Conservation (phyloP, 495 filamentous ascomycete genomes). For the Aspergillus taichungensis region DNA sequence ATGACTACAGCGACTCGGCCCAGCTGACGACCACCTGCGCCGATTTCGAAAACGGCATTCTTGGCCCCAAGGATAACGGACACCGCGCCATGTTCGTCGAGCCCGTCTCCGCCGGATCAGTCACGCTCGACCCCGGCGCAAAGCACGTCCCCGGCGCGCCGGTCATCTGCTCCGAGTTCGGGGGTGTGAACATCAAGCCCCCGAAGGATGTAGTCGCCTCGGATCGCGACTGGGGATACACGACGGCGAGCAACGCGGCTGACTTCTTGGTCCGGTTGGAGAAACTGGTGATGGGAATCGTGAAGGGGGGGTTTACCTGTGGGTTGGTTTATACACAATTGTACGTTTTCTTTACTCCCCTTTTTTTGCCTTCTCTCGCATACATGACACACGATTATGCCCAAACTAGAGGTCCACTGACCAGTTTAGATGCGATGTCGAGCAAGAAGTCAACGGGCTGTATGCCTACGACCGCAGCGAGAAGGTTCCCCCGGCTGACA, state of each 20-base stretch:
- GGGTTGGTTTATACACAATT: conserved; percentile 33
- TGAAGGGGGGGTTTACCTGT: conserved; percentile 26
- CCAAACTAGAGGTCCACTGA: background rate
- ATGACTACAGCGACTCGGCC: conserved; percentile 47
- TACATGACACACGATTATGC: background rate
- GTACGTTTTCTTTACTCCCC: conserved; percentile 14
- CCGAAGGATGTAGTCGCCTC: conserved; percentile 18
- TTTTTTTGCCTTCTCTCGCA: background rate
- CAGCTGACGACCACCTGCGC: conserved; percentile 40
- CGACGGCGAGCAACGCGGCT: conserved; percentile 25
- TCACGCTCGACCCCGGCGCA: conserved; percentile 31
- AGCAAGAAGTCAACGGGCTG: conserved; percentile 33
- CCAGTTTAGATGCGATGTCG: conserved; percentile 24
- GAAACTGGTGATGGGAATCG: conserved; percentile 28
- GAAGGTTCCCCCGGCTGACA: conserved; percentile 23
- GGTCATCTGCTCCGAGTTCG: conserved; percentile 50
- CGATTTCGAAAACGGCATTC: conserved; percentile 32
- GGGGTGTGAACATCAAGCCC: conserved; percentile 50
- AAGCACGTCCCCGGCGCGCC: conserved; percentile 40
- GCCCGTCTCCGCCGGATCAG: conserved; percentile 21
- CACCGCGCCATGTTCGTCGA: conserved; percentile 38
- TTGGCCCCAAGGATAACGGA: conserved; percentile 28
- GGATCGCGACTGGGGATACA: conserved; percentile 32
- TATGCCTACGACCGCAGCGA: conserved; percentile 29
- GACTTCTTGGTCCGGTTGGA: conserved; percentile 25